These are phyloP conservation scores for Nothophoma quercina DNA, from an alignment of 2,329 filamentous ascomycete genomes.

Conservation along the genomic window DNA sequence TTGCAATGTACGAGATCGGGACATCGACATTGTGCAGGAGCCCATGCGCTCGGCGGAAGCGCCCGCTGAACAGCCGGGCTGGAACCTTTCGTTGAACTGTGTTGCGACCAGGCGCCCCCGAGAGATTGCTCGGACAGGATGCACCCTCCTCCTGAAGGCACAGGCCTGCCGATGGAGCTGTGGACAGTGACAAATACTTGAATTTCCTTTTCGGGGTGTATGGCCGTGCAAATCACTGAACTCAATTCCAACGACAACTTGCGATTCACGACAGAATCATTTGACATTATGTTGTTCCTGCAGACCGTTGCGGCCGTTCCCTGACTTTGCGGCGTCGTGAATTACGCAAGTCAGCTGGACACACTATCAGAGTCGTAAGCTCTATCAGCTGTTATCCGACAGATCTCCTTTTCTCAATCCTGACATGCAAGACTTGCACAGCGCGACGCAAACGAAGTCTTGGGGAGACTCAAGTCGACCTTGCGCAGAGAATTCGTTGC, in stretches of 20 bases:
- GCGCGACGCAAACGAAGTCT: no score
- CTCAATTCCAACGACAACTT: slow-evolving; percentile 22
- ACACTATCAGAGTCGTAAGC: no score
- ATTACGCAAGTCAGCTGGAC: neutral
- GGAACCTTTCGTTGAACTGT: slow-evolving; percentile 18
- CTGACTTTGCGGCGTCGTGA: neutral
- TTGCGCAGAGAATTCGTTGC: no score
- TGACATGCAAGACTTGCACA: no score
- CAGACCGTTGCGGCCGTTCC: neutral
- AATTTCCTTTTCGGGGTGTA: slow-evolving; percentile 6
- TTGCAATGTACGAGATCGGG: slow-evolving; percentile 10
- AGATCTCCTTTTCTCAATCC: neutral
- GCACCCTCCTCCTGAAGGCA: slow-evolving; percentile 5
- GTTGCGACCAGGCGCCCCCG: slow-evolving; percentile 9
- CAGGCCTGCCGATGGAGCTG: slow-evolving; percentile 6
- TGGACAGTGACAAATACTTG: slow-evolving; percentile 25
- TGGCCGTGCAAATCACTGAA: slow-evolving; percentile 22
- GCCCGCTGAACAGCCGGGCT: slow-evolving; percentile 26
- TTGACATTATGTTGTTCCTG: neutral
- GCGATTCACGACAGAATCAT: neutral
- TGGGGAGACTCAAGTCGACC: no score
- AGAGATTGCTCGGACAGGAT: slow-evolving; percentile 6
- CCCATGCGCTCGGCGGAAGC: slow-evolving; percentile 18
- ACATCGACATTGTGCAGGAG: slow-evolving; percentile 10
- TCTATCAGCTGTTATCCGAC: neutral